Conservation (phyloP, 116 monocot genomes). For the Zostera marina region DNA sequence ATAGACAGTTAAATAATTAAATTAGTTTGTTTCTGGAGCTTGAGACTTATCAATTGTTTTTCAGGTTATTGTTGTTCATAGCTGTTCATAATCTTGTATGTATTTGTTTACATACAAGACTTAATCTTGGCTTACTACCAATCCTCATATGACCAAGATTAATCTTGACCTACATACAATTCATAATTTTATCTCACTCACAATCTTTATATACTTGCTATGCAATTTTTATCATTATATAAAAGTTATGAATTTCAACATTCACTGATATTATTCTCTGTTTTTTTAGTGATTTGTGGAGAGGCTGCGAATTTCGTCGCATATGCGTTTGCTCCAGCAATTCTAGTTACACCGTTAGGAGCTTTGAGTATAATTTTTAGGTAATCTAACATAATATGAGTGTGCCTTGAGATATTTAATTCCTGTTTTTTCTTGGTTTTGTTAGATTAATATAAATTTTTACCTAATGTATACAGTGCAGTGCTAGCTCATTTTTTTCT, state of each 20-base stretch:
- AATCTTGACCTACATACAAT: no score
- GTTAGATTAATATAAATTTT: background rate
- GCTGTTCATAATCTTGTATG: no score
- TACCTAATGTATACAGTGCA: conserved; percentile 35
- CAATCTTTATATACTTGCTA: background rate
- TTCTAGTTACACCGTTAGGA: conserved; percentile 87
- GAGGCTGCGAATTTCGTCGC: conserved; percentile 89
- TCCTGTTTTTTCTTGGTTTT: background rate
- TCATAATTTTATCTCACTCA: no score
- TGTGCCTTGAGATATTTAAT: background rate
- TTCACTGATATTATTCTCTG: background rate
- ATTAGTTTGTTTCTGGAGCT: no score
- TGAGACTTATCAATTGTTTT: no score
- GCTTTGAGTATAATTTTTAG: conserved; percentile 96
- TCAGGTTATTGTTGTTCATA: no score
- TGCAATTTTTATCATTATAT: background rate
- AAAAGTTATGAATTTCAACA: background rate
- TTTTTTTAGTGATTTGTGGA: conserved; percentile 59
- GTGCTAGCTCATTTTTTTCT: conserved; percentile 83
- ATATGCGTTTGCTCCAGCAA: conserved; percentile 94
- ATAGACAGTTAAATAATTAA: no score
- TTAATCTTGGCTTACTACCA: no score
- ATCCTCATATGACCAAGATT: no score
- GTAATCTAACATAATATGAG: conserved; percentile 7
- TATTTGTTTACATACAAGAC: no score